A percentile compares a stretch with the other conserved stretches of the same genome.
Evolutionary conservation across 2,329 filamentous ascomycete species (phyloP).

Genomic region (Botrytis squamosa): DNA sequence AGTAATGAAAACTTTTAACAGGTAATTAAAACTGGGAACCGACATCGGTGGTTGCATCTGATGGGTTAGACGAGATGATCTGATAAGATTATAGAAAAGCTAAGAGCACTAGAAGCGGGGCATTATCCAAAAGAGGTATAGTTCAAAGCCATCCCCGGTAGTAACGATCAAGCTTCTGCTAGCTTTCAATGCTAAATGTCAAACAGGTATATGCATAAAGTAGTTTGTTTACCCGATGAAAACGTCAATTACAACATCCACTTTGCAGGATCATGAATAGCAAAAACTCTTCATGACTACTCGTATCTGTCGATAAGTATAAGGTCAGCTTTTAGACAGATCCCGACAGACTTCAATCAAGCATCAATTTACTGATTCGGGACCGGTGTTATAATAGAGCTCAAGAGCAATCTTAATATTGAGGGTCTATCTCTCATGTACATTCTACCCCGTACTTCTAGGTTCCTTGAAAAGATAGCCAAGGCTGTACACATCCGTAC

Average conservation of each 20-base stretch:
- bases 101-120: background rate
- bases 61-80: background rate
- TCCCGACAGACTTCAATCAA: background rate
- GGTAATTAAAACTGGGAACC: background rate
- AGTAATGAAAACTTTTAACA: background rate
- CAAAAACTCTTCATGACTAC: background rate
- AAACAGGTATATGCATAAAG: background rate
- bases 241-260: background rate
- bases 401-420: background rate
- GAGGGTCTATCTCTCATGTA: no score
- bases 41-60: background rate
- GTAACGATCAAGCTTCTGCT: background rate
- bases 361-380: background rate
- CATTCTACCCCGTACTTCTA: no score
- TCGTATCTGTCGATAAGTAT: background rate
- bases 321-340: background rate
- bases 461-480: no score
- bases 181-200: background rate
- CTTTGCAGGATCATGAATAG: background rate
- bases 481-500: background rate
- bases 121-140: background rate
- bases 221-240: background rate
- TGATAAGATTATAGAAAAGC: background rate
- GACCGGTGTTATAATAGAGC: background rate
- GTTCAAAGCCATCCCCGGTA: background rate